Evolutionary conservation across 768 basidiomycete genomes (phyloP).

Genomic region (Naganishia onofrii): DNA sequence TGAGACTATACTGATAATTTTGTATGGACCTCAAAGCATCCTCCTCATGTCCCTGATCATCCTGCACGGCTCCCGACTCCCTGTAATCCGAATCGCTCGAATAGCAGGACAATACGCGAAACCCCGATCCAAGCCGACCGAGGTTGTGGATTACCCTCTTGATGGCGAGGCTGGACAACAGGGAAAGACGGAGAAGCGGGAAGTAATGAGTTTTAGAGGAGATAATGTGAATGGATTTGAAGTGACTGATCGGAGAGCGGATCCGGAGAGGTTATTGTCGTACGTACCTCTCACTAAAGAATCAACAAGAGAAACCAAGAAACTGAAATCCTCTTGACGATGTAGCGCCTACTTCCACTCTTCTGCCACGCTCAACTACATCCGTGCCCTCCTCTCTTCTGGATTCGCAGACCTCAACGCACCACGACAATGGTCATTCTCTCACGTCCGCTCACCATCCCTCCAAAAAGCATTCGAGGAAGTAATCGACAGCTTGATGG

Average conservation of each 20-base stretch:
- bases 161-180: slow-evolving; percentile 25
- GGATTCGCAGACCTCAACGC: slow-evolving; percentile 92
- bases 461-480: slow-evolving; percentile 72
- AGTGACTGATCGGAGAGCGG: slow-evolving; percentile 72
- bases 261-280: slow-evolving; percentile 85
- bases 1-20: not conserved
- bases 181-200: slow-evolving; percentile 49
- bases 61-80: slow-evolving; percentile 86
- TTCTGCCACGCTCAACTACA: slow-evolving; percentile 84
- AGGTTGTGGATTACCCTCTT: slow-evolving; percentile 65
- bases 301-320: not conserved
- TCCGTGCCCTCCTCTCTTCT: slow-evolving; percentile 80
- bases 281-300: slow-evolving; percentile 41
- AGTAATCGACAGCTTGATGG: slow-evolving; percentile 77
- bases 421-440: slow-evolving; percentile 85
- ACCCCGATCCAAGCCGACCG: slow-evolving; percentile 78
- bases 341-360: slow-evolving; percentile 93
- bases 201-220: slow-evolving; percentile 88
- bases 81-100: slow-evolving; percentile 70
- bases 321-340: slow-evolving; percentile 10
- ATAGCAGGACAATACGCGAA: slow-evolving; percentile 98
- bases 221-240: slow-evolving; percentile 91
- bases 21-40: slow-evolving; percentile 54
- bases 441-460: slow-evolving; percentile 79
- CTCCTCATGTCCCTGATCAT: slow-evolving; percentile 92